Base-by-base conservation (phyloP, 2,329 filamentous ascomycete species). In the Xylariaceae sp. region DNA sequence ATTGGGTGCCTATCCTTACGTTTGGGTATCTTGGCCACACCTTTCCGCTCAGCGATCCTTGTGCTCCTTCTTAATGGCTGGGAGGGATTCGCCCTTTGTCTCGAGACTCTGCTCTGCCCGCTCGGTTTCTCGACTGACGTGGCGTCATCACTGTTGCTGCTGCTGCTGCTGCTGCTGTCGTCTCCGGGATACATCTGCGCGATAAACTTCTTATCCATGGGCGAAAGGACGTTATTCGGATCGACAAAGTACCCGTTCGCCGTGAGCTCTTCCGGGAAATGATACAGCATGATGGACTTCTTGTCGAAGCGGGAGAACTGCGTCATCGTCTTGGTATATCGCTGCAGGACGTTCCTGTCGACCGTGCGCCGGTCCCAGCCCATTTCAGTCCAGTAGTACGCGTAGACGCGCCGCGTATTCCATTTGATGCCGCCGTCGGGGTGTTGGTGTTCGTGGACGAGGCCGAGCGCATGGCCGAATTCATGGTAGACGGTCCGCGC, bases 391-490 rank as follows among this genome's bases (percentile, higher is more conserved):
- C n/a, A 12, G 31, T 46, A 51, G 43, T 51, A 44, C 2, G 47
- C 44, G 29, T 53, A 48, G 4, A 55, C 48, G 3, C 29, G 30
- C 35, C 7, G 6, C 37, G 44, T 31, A 44, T 55, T 29, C 53
- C 48, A 51, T 6, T 8, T 30, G 39, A 55, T 55, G 6, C 48
- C 47, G 3, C 39, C n/a, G 3, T 47, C 27, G 5, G 48, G 53
- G 11, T 42, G 44, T n/a, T 55, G 53, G 49, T 55, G 53, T 31
- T 55, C 53, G 39, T 55, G 53, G 12, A 51, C 43, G 35, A 49
- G 51, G 26, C 53, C 53, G 2, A 55, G 53, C 19, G 49, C 53
- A 42, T 55, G 53, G 31, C 48, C 53, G 32, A 55, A 55, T 39
- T 55, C 53, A 29, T 52, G 53, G 27, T 51, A 51, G 4, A 55